These are phyloP conservation scores for Amanita thiersii DNA, from an alignment of 768 basidiomycete species.

Conservation along the genomic window DNA sequence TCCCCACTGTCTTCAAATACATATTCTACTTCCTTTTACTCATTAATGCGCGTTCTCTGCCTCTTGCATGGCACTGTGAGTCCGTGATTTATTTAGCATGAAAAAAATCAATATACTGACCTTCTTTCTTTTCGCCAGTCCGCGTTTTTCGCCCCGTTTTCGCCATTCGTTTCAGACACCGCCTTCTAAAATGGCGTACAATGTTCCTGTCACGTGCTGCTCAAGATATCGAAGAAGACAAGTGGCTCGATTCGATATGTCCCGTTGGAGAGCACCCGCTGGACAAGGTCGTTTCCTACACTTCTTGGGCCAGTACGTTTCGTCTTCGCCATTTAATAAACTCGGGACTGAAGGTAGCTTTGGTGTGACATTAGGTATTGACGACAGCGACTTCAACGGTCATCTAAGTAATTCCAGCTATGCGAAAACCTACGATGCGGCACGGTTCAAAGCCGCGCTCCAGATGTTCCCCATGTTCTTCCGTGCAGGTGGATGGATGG, in stretches of 20 bases:
- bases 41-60: slow-evolving; percentile 56
- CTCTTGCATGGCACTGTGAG: slow-evolving; percentile 49
- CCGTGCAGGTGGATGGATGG: slow-evolving; percentile 51
- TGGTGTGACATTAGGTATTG: slow-evolving; percentile 53
- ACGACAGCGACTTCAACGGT: slow-evolving; percentile 66
- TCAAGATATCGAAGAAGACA: slow-evolving; percentile 23
- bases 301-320: slow-evolving; percentile 48
- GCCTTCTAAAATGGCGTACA: slow-evolving; percentile 22
- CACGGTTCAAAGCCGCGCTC: slow-evolving; percentile 41
- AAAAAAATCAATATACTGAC: neutral
- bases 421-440: slow-evolving; percentile 49
- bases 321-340: no score
- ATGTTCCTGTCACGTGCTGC: slow-evolving; percentile 25
- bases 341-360: no score
- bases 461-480: slow-evolving; percentile 49
- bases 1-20: slow-evolving; percentile 26
- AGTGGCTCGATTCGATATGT: slow-evolving; percentile 39
- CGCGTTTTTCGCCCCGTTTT: slow-evolving; percentile 35
- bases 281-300: slow-evolving; percentile 28
- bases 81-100: slow-evolving; percentile 1
- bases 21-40: slow-evolving; percentile 38
- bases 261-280: slow-evolving; percentile 55
- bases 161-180: slow-evolving; percentile 22
- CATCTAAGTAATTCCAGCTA: slow-evolving; percentile 82
- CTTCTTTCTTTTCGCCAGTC: neutral